phyloP scores from a whole-genome alignment of 305 asterid species.

The Lippia alba region DNA sequence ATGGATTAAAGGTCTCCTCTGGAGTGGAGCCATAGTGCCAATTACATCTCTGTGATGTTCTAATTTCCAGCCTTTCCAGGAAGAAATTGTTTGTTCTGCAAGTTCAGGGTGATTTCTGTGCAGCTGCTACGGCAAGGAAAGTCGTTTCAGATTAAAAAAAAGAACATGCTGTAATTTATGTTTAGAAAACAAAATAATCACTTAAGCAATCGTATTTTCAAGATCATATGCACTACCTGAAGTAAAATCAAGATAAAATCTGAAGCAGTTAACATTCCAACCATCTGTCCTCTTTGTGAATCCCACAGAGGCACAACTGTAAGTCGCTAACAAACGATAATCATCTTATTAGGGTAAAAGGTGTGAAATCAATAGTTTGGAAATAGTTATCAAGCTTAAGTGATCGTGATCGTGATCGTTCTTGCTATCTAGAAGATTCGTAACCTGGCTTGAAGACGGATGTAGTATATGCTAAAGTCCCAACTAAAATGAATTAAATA shows the following conservation, averaged over 20 bases:
- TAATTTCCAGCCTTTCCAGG: constrained; percentile 65
- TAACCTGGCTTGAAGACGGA: background rate
- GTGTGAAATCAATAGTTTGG: constrained; percentile 1
- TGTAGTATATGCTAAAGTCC: too few species aligned
- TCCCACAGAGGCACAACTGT: constrained; percentile 66
- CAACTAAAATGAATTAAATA: too few species aligned
- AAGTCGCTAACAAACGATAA: constrained; percentile 49
- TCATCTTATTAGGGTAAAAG: constrained; percentile 22
- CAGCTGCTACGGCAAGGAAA: constrained; percentile 52
- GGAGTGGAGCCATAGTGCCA: constrained; percentile 38
- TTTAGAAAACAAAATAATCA: background rate
- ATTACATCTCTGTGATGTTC: constrained; percentile 43
- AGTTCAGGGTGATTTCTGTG: constrained; percentile 49
- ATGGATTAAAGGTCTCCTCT: constrained; percentile 60
- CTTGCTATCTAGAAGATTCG: background rate
- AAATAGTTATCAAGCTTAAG: background rate
- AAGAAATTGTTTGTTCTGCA: constrained; percentile 57
- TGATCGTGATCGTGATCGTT: background rate
- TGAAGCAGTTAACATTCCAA: constrained; percentile 76
- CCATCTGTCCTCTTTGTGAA: constrained; percentile 45
- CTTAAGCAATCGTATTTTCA: background rate
- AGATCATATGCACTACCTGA: constrained; percentile 47
- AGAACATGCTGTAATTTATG: background rate
- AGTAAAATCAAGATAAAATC: constrained; percentile 73
- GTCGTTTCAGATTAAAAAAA: too few species aligned